Percentiles rank a stretch among this genome's conserved stretches.
phyloP scores from a whole-genome alignment of 2,329 filamentous ascomycete genomes.

The Fusarium lyarnte region DNA sequence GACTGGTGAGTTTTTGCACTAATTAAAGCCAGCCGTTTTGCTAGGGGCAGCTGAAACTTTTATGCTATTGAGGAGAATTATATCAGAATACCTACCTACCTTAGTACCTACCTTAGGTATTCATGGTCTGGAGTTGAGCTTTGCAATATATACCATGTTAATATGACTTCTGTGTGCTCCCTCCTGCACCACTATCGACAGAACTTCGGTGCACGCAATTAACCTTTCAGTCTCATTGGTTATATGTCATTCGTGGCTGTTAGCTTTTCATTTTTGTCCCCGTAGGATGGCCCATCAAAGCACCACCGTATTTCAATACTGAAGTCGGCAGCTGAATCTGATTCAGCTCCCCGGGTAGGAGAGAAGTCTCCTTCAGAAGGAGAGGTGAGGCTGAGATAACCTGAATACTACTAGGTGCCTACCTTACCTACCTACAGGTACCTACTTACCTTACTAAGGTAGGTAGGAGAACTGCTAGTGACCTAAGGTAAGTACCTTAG shows the following conservation, averaged over 20 bases:
- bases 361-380: constrained; percentile 75
- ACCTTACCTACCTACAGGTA: too few relatives aligned
- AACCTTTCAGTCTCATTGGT: constrained; percentile 21
- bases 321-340: constrained; percentile 74
- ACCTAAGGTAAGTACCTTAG: too few relatives aligned
- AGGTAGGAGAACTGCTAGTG: too few relatives aligned
- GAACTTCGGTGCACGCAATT: constrained; percentile 12
- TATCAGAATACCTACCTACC: not conserved
- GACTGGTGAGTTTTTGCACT: not conserved
- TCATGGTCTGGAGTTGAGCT: not conserved
- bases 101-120: not conserved
- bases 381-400: constrained; percentile 71
- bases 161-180: not conserved
- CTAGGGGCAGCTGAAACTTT: not conserved
- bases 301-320: constrained; percentile 58
- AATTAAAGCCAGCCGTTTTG: constrained; percentile 4
- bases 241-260: not conserved
- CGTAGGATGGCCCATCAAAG: constrained; percentile 35
- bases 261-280: not conserved
- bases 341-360: constrained; percentile 78
- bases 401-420: constrained; percentile 59
- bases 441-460: too few relatives aligned
- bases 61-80: not conserved
- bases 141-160: not conserved
- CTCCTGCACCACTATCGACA: not conserved